Base-by-base conservation (phyloP, 306 rosid genomes). In the Fragaria iinumae region DNA sequence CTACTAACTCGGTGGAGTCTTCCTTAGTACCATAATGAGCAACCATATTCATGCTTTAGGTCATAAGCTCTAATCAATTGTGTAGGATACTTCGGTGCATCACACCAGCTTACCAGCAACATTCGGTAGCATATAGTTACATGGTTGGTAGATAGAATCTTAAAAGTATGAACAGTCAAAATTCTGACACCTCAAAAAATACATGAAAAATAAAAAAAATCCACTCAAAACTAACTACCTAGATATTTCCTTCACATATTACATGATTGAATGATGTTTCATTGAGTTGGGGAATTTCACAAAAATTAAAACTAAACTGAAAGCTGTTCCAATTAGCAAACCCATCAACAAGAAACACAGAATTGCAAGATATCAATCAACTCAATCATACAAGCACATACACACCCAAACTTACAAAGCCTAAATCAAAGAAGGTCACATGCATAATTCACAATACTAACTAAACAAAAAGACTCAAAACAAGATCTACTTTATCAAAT, bases 401-500 rank as follows among this genome's bases (percentile, higher is more conserved):
- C 39, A 66, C 16, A 47, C 47, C 5, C 25, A 49, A 48, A 71
- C 9, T 39, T 8, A 53, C 65, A 72, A 11, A 72, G 32, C 34
- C 29, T 45, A 49, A 67, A 36, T 9, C 34, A 43, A 44, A 72
- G 11, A 77, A 47, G 11, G 23, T 43, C 60, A 52, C 41, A 50
- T 36, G 65, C 55, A 71, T 18, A 8, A 38, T 34, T 66, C 13
- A 71, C 63, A 71, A 29, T 7, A 60, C 62, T 13, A 23, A 18
- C 14, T 8, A 57, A 34, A 34, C 38, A 45, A 8, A 11, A 65
- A 16, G 8, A 60, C 38, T 5, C 41, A 21, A 62, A 39, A 56
- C 49, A 65, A 67, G 72, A 81, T 76, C 80, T 76, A 39, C 45
- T 18, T 53, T 47, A 77, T 62, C 9, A 21, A 47, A 17, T 27